These are phyloP conservation scores for Thermothielavioides terrestris DNA, from an alignment of 495 filamentous ascomycete genomes.

Conservation along the genomic window DNA sequence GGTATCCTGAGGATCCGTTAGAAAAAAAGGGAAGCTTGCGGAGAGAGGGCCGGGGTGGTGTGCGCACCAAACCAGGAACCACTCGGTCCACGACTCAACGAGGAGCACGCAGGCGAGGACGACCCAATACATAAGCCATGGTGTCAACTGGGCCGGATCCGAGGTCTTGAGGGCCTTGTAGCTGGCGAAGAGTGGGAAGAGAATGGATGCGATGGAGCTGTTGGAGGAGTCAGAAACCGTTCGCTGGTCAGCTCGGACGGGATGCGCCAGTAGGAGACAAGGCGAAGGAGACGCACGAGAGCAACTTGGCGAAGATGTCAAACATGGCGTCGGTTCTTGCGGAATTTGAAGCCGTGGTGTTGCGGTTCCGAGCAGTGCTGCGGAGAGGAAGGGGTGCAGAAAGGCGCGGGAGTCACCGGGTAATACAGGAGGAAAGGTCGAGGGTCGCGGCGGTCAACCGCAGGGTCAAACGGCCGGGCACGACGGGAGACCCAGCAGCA, in stretches of 20 bases:
- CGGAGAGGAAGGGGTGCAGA: background rate
- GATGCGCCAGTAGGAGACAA: too few relatives aligned
- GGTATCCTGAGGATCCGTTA: constrained; percentile 53
- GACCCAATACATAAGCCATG: constrained; percentile 99
- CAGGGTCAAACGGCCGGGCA: too few relatives aligned
- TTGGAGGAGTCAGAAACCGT: too few relatives aligned
- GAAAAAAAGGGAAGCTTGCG: background rate
- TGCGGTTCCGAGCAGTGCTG: background rate
- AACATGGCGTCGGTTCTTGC: constrained; percentile 51
- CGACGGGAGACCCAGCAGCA: too few relatives aligned
- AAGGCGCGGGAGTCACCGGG: too few relatives aligned
- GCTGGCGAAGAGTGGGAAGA: constrained; percentile 94
- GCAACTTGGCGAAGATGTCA: constrained; percentile 66
- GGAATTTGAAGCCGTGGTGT: background rate
- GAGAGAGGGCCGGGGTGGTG: background rate
- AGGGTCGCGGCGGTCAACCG: too few relatives aligned
- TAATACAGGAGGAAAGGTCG: too few relatives aligned
- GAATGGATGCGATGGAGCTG: constrained; percentile 79
- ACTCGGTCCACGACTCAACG: constrained; percentile 78
- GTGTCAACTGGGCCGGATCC: constrained; percentile 81
- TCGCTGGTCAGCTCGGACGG: too few relatives aligned
- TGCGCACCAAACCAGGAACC: constrained; percentile 70
- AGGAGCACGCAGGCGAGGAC: constrained; percentile 73
- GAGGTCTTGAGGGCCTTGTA: constrained; percentile 95
- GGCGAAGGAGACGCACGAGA: constrained; percentile 55